A percentile compares a stretch with the other conserved stretches of the same genome.
Conservation (phyloP, 495 filamentous ascomycete genomes). For the Baudoinia panamericana region DNA sequence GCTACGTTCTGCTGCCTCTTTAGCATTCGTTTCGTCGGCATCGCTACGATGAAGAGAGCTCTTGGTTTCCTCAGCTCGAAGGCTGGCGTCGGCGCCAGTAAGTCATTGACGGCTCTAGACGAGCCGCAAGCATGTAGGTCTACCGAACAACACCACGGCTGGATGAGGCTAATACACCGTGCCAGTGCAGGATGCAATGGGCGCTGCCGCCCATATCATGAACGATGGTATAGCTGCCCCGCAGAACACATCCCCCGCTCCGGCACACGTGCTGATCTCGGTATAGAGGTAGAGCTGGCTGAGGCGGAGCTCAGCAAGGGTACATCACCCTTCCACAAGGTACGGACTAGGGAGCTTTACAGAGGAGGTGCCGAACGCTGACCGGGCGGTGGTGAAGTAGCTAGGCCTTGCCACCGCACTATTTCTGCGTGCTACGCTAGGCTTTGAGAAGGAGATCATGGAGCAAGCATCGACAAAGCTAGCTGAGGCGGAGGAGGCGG, state of each 20-base stretch:
- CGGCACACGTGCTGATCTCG: not conserved
- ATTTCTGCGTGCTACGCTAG: conserved; percentile 76
- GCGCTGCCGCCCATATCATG: conserved; percentile 56
- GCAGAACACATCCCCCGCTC: no score
- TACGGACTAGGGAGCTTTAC: conserved; percentile 25
- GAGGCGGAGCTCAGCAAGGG: conserved; percentile 59
- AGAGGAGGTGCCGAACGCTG: not conserved
- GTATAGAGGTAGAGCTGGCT: conserved; percentile 58
- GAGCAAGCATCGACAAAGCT: conserved; percentile 64
- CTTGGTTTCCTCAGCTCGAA: conserved; percentile 46
- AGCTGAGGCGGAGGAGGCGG: conserved; percentile 61
- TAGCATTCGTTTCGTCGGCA: not conserved
- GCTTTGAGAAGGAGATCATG: conserved; percentile 94
- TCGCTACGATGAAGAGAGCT: conserved; percentile 22
- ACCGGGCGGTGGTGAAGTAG: conserved; percentile 25
- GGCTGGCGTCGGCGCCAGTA: conserved; percentile 35
- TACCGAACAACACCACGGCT: no score
- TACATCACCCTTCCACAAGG: conserved; percentile 79
- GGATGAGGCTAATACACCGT: conserved; percentile 1
- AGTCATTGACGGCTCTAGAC: conserved; percentile 44
- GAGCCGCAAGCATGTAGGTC: conserved; percentile 48
- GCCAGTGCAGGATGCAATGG: conserved; percentile 52
- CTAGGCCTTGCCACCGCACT: conserved; percentile 67
- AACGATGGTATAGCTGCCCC: conserved; percentile 48
- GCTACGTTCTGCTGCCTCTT: not conserved